Percentiles rank a stretch among this genome's conserved stretches.
Conservation (phyloP, 306 rosid genomes). For the Quercus agrifolia region DNA sequence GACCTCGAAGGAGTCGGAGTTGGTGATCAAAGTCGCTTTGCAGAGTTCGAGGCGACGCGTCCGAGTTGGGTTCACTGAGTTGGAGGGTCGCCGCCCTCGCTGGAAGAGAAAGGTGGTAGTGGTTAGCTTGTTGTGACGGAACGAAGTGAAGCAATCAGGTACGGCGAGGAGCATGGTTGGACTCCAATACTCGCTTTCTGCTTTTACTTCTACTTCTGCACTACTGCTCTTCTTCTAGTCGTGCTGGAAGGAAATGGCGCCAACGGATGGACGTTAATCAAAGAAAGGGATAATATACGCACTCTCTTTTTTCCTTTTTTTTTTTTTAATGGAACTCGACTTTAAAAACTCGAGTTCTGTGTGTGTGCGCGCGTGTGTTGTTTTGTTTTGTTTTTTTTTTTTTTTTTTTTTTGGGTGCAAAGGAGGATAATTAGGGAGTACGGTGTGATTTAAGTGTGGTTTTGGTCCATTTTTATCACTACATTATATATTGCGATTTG, state of each 20-base stretch:
- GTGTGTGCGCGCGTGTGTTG: too few relatives aligned
- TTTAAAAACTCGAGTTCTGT: too few relatives aligned
- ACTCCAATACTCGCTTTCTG: background rate
- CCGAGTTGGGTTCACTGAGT: constrained; percentile 17
- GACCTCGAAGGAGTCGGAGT: constrained; percentile 80
- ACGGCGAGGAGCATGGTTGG: constrained; percentile 20
- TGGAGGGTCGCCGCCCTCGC: too few relatives aligned
- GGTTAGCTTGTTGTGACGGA: background rate
- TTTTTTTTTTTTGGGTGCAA: too few relatives aligned
- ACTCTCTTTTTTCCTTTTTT: too few relatives aligned
- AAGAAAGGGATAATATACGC: background rate
- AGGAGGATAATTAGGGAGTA: too few relatives aligned
- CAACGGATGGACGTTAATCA: background rate
- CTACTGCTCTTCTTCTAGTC: background rate
- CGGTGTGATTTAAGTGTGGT: rapidly evolving
- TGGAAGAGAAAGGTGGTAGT: background rate
- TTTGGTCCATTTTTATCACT: too few relatives aligned
- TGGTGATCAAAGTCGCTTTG: constrained; percentile 48
- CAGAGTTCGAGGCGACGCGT: constrained; percentile 22
- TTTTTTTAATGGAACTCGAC: too few relatives aligned
- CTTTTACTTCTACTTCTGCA: background rate
- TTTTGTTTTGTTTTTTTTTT: too few relatives aligned
- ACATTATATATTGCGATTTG: too few relatives aligned
- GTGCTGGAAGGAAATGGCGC: background rate
- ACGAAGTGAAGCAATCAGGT: constrained; percentile 20